Conservation (phyloP, 306 rosid species). For the Citrullus mucosospermus region DNA sequence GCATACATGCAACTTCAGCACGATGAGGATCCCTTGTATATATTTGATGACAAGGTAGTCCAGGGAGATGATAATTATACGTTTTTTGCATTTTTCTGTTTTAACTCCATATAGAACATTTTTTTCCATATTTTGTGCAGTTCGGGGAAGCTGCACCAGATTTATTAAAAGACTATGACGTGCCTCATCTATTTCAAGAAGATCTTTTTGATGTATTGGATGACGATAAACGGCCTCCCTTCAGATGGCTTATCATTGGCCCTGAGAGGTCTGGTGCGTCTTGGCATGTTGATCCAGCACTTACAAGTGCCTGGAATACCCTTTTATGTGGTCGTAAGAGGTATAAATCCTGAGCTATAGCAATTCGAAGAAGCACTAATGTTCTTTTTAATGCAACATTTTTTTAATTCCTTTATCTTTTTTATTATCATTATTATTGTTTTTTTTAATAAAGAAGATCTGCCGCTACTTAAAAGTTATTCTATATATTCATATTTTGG, state of each 20-base stretch:
- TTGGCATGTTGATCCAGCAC: constrained; percentile 99
- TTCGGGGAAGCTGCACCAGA: constrained; percentile 83
- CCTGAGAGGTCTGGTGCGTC: constrained; percentile 99
- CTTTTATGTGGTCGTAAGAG: constrained; percentile 88
- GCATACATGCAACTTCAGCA: constrained; percentile 70
- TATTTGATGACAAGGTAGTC: constrained; percentile 86
- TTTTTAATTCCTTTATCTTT: not conserved
- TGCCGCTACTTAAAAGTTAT: not conserved
- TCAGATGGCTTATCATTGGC: constrained; percentile 91
- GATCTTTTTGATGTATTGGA: constrained; percentile 73
- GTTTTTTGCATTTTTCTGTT: not conserved
- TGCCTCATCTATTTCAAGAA: constrained; percentile 86
- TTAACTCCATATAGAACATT: not conserved
- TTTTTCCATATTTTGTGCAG: constrained; percentile 23
- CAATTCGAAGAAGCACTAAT: not conserved
- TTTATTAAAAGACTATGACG: constrained; percentile 76
- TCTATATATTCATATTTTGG: not conserved
- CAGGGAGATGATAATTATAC: not conserved
- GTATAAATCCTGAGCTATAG: constrained; percentile 20
- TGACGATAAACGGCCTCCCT: constrained; percentile 73
- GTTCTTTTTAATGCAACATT: not conserved
- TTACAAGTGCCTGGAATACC: constrained; percentile 99
- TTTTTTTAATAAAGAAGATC: not conserved
- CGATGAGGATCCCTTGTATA: constrained; percentile 94
- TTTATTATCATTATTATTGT: not conserved